Evolutionary conservation across 176 grass and related monocot species (phyloP), one percentile per base, ranked within the genome.

Genomic region (Rhipidocladum racemiflorum): DNA sequence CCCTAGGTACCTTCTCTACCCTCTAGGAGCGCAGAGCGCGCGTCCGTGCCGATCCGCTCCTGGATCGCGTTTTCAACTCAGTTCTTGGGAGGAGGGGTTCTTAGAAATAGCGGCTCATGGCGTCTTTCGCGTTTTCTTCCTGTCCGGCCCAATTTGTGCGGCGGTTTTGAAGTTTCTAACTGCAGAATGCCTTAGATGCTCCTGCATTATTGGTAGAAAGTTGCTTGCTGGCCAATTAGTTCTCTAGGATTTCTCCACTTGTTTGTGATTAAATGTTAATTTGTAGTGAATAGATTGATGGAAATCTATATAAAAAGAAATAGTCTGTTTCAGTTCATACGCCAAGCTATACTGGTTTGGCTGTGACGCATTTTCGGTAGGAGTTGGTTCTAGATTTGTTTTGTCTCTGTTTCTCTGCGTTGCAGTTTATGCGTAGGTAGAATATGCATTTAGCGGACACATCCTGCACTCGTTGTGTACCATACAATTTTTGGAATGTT

Each of bases 1-100:
- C 59, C 50, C 65, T 69, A 88, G 83, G 85, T 91, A 56, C 67
- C 32, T 35, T 43, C 6, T 70, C 35, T 27, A 65, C 29, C 28
- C 53, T 29, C 55, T 28, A 8, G 62, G 42, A 48, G 2, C 13
- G 9, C 18, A 23, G 51, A 10, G 27, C 48, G 50, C 45, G 24
- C 0, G 13, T 16, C 25, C 27, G 5, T 43, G 21, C 53, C 13
- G 48, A 72, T 82, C 66, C 29, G 28, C 83, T 15, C 16, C 38
- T 48, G 36, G 46, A 57, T 86, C 29, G 4, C 56, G 65, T 71
- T 85, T 34, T 7, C 36, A 43, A 25, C 51, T 68, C 28, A 39
- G 9, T 76, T 61, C 56, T 43, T 57, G 9, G 38, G 6, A 34
- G 32, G 32, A 34, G 32, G 48, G 18, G 11, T 25, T 70, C 53